Conservation (phyloP, 2,329 filamentous ascomycete genomes). For the Trichoderma asperellum region DNA sequence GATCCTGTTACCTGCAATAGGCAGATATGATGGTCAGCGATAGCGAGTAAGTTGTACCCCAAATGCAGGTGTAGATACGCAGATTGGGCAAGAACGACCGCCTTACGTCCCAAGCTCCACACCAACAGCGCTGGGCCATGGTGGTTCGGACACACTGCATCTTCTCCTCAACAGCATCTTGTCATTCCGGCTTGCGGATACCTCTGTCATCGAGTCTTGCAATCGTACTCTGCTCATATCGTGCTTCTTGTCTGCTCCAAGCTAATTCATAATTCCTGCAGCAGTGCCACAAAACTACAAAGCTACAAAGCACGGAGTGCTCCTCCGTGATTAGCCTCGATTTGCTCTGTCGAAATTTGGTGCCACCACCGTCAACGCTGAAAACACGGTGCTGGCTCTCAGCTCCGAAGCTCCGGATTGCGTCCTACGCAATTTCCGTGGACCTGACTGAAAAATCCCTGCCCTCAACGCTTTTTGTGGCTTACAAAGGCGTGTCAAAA, state of each 20-base stretch:
- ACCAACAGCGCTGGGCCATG: background rate
- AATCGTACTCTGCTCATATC: background rate
- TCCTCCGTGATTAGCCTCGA: background rate
- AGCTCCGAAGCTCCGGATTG: background rate
- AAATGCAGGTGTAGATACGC: background rate
- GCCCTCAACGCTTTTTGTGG: background rate
- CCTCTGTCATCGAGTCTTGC: background rate
- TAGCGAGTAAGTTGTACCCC: background rate
- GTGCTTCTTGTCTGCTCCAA: background rate
- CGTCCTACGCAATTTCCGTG: slow-evolving; percentile 14
- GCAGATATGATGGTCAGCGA: background rate
- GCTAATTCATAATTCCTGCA: background rate
- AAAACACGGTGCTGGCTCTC: background rate
- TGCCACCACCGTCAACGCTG: background rate
- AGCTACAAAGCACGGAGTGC: too few species aligned
- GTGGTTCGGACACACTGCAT: background rate
- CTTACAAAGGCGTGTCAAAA: slow-evolving; percentile 10
- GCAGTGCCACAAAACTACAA: background rate
- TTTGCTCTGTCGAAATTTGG: background rate
- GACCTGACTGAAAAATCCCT: background rate
- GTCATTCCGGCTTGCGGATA: background rate
- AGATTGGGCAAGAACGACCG: slow-evolving; percentile 5
- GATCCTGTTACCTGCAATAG: background rate
- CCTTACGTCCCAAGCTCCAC: background rate
- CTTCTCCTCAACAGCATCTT: background rate